phyloP scores from a whole-genome alignment of 2,329 filamentous ascomycete genomes.

The Hortaea sp. region DNA sequence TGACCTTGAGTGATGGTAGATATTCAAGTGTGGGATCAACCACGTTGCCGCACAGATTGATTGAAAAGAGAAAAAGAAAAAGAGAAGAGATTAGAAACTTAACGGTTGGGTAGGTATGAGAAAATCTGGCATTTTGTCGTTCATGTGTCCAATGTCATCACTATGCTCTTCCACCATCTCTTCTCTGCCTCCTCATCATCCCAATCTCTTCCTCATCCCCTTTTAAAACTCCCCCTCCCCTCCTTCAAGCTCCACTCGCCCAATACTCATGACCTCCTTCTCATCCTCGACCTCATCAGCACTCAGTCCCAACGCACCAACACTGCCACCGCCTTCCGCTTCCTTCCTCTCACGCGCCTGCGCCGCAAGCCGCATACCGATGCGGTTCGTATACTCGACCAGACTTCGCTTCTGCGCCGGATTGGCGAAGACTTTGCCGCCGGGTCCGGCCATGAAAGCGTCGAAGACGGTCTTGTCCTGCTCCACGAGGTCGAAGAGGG shows the following conservation, averaged over 20 bases:
- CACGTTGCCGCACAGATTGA: no score
- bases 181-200: no score
- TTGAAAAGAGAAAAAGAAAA: no score
- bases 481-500: constrained; percentile 81
- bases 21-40: no score
- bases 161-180: no score
- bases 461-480: constrained; percentile 81
- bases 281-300: constrained; percentile 93
- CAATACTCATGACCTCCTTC: constrained; percentile 90
- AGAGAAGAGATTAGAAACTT: no score
- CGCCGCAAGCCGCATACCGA: constrained; percentile 71
- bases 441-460: constrained; percentile 68
- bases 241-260: constrained; percentile 73
- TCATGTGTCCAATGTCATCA: no score
- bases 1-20: no score
- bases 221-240: not conserved
- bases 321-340: constrained; percentile 67
- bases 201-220: not conserved
- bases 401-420: constrained; percentile 76
- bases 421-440: constrained; percentile 50
- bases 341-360: constrained; percentile 84
- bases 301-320: constrained; percentile 69
- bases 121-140: no score
- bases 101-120: no score
- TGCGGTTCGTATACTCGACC: constrained; percentile 93